Evolutionary conservation across 139 green algal genomes (phyloP), one percentile per base, ranked within the genome.

Genomic region (Spirogloea muscicola): DNA sequence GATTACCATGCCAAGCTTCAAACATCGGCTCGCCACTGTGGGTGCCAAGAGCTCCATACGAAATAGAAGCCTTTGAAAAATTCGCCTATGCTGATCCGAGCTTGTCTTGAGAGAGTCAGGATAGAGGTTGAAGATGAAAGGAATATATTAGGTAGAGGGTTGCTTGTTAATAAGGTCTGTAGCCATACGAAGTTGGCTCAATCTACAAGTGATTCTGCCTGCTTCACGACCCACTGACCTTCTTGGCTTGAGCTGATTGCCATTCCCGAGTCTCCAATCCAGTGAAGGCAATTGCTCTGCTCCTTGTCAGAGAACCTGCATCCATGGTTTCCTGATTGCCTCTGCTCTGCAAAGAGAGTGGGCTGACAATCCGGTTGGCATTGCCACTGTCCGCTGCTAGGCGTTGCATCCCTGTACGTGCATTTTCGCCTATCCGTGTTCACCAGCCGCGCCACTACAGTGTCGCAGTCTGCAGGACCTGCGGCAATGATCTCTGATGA

Each of bases 371-470:
- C 41, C 51, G 27, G 38, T 34, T 37, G 69, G 21, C 61, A 72
- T 34, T 43, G 29, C 74, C 34, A 44, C 37, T 36, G 49, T 60
- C 33, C 31, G 3, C 31, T 44, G 58, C n/a, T 25, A 43, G 1
- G 48, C 51, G 46, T 59, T 43, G 3, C 57, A 42, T 36, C 63
- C 72, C 37, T 67, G 61, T 62, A 49, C 42, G 29, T 49, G 68
- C 29, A 51, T 25, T 1, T 58, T 43, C 36, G 60, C 58, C 38
- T 46, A 36, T 86, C 74, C 16, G 46, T 49, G 55, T 52, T 60
- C 49, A 93, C 62, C 48, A 94, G 42, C 27, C 63, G 36, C 3
- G 60, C 44, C 16, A 87, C 86, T 1, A 67, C 48, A 6, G 52
- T 34, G 2, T 83, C 51, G 1, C 90, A 68, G 9, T 72, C 84